phyloP scores from a whole-genome alignment of 257 asterid species.

The Solanum rostratum region DNA sequence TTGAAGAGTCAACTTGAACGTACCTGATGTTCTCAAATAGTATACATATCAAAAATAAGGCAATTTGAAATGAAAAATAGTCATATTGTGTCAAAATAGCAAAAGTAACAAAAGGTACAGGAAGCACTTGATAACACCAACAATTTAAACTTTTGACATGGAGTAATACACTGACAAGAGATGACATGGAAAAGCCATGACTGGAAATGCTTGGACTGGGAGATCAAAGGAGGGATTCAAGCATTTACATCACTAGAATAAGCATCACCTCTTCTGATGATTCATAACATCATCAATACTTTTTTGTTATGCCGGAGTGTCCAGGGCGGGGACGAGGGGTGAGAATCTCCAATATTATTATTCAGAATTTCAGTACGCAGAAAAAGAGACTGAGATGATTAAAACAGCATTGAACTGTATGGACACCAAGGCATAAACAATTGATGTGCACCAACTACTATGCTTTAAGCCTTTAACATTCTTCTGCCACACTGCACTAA shows the following conservation, averaged over 20 bases:
- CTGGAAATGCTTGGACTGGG: not conserved
- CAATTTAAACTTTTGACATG: not conserved
- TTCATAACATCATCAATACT: not conserved
- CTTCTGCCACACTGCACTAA: not conserved
- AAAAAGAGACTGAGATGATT: not conserved
- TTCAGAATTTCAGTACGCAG: not conserved
- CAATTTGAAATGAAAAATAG: not conserved
- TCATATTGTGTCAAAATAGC: not conserved
- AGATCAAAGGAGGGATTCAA: not conserved
- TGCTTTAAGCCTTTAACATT: not conserved
- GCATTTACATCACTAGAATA: not conserved
- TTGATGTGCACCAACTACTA: not conserved
- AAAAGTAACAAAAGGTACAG: not conserved
- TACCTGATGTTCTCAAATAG: constrained; percentile 26
- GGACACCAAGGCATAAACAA: not conserved
- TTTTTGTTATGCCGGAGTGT: not conserved
- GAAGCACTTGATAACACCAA: not conserved
- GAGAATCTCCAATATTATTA: not conserved
- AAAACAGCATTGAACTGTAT: not conserved
- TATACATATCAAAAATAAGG: not conserved
- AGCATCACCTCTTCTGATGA: not conserved
- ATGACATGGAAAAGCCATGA: not conserved
- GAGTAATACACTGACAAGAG: not conserved
- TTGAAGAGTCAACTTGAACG: constrained; percentile 70
- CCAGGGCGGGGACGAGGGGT: not conserved